These are phyloP conservation scores for Clitopilus passeckerianus DNA, from an alignment of 768 basidiomycete genomes.

Conservation along the genomic window DNA sequence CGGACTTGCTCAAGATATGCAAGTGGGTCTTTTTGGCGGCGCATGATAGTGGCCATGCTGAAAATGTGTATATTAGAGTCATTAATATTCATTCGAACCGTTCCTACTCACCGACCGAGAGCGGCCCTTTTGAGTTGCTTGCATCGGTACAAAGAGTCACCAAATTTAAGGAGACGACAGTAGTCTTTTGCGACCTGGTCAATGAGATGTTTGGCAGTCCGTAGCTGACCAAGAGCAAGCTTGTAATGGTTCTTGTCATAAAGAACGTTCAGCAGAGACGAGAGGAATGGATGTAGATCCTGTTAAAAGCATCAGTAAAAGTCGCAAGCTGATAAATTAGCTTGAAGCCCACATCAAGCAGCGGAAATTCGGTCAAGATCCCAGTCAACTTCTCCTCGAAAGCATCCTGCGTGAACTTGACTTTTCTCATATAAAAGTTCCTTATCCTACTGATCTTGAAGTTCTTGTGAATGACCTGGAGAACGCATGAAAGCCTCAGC, in stretches of 20 bases:
- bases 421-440: conserved; percentile 98
- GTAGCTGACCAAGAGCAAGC: conserved; percentile 93
- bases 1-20: conserved; percentile 99
- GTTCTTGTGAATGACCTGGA: conserved; percentile 96
- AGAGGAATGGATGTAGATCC: conserved; percentile 95
- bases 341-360: conserved; percentile 77
- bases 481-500: background rate
- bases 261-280: conserved; percentile 94
- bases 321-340: conserved; percentile 18
- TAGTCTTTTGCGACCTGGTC: conserved; percentile 98
- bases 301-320: conserved; percentile 8
- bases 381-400: conserved; percentile 94
- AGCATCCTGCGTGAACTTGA: conserved; percentile 96
- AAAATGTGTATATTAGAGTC: conserved; percentile 6
- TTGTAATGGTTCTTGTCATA: conserved; percentile 99
- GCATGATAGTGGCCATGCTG: conserved; percentile 99
- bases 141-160: conserved; percentile 95
- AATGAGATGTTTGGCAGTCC: conserved; percentile 93
- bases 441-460: conserved; percentile 99
- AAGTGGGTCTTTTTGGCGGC: conserved; percentile 95
- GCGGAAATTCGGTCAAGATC: conserved; percentile 94
- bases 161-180: conserved; percentile 93
- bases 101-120: conserved; percentile 79
- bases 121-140: conserved; percentile 98
- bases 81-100: background rate